Evolutionary conservation across 495 filamentous ascomycete species (phyloP).

Genomic region (Xylaria bambusicola): DNA sequence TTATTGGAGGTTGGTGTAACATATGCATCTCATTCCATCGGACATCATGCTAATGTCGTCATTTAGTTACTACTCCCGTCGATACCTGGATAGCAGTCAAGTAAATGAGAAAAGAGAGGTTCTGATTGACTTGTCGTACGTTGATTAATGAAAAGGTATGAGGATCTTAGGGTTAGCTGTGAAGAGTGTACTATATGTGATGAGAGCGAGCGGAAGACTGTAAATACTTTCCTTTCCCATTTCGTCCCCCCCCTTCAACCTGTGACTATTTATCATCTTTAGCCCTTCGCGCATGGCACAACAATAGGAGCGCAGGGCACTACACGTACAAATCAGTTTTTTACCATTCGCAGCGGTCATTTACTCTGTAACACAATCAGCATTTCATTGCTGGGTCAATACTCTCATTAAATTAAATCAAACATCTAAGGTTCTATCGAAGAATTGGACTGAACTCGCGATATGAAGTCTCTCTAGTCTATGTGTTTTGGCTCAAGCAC

Average conservation of each 20-base stretch:
- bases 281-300: too few relatives aligned
- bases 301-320: too few relatives aligned
- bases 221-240: neutral
- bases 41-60: constrained; percentile 1
- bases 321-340: too few relatives aligned
- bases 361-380: too few relatives aligned
- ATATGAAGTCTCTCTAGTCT: neutral
- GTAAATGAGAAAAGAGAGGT: constrained; percentile 28
- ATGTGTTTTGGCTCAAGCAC: constrained; percentile 25
- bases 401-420: too few relatives aligned
- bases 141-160: neutral
- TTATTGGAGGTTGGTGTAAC: constrained; percentile 30
- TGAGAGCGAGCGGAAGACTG: neutral
- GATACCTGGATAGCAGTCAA: constrained; percentile 29
- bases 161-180: too few relatives aligned
- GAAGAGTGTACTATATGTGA: too few relatives aligned
- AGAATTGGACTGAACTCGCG: too few relatives aligned
- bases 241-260: too few relatives aligned
- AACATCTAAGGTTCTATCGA: too few relatives aligned
- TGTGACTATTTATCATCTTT: neutral
- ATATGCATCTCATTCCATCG: neutral
- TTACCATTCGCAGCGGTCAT: too few relatives aligned
- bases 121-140: constrained; percentile 26
- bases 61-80: constrained; percentile 27
- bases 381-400: too few relatives aligned